Evolutionary conservation across 2,329 filamentous ascomycete genomes (phyloP), one percentile per base, ranked within the genome.

Genomic region (Apiospora malaysiana): DNA sequence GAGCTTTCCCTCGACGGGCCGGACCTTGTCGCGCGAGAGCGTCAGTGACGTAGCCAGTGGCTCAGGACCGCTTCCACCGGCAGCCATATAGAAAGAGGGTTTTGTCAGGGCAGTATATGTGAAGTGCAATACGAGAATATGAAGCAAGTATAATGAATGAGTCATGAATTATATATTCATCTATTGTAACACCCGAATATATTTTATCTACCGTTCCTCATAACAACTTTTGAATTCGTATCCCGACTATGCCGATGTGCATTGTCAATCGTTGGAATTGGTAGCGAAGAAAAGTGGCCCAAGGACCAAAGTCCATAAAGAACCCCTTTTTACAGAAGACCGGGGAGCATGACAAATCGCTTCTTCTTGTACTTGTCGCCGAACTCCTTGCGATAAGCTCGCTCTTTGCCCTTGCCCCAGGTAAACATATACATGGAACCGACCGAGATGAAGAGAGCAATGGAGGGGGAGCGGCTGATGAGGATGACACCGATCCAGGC

Each of bases 351-450:
- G 72, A 89, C 90, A 79, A 87, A 95, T 78, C 90, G 90, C 93
- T 99, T 98, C 86, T 92, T 95, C 91, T 95, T 95, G 85, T 99
- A 99, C 83, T 92, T 93, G 80, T 95, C 93, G 51, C 93, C 93
- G 82, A 98, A 97, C 81, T 97, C 93, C 82, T 92, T 92, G 77
- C 96, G 90, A 81, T 98, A 96, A 70, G 93, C 90, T 79, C 86
- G 89, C 87, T 99, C 96, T 88, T 98, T 98, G 86, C 94, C 95
- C 83, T 89, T 89, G 49, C 92, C 95, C 96, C 96, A 99, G 69
- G 86, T 81, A 71, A 88, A 90, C 96, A 99, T 98, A 83, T 95
- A 94, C 32, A 83, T 87, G 21, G 87, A 88, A 45, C 94, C 94
- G 68, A 94, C 86, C 32, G 86, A 80, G 72, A 93, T 90, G 82